These are phyloP conservation scores for Kingdonia uniflora DNA, from an alignment of 164 flowering plant genomes.

Conservation along the genomic window DNA sequence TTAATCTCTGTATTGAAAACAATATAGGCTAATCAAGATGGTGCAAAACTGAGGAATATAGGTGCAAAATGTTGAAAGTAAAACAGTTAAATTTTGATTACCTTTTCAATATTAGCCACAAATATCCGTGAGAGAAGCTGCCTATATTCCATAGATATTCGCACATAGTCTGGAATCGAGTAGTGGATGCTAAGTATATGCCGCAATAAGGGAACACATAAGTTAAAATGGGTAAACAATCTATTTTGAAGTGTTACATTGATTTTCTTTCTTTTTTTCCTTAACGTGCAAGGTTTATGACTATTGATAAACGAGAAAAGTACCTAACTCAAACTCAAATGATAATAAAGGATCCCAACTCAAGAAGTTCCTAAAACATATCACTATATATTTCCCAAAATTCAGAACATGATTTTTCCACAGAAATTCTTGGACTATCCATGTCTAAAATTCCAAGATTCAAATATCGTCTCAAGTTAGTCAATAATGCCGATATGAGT, in stretches of 20 bases:
- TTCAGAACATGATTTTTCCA: too few relatives aligned
- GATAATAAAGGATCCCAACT: too few relatives aligned
- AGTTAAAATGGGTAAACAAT: too few relatives aligned
- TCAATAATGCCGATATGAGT: not conserved
- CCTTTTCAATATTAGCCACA: slow-evolving; percentile 72
- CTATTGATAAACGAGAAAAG: too few relatives aligned
- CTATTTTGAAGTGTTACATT: too few relatives aligned
- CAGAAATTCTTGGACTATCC: too few relatives aligned
- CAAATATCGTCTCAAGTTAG: not conserved
- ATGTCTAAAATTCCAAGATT: too few relatives aligned
- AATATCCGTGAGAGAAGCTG: slow-evolving; percentile 68
- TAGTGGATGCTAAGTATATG: slow-evolving; percentile 67
- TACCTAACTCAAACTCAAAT: too few relatives aligned
- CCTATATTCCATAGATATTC: slow-evolving; percentile 55
- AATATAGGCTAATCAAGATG: slow-evolving; percentile 1
- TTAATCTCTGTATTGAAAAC: slow-evolving; percentile 53
- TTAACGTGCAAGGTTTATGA: too few relatives aligned
- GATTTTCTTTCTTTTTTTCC: too few relatives aligned
- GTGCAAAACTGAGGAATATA: not conserved
- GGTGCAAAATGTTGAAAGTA: not conserved
- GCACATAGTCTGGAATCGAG: slow-evolving; percentile 64
- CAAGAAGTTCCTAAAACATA: too few relatives aligned
- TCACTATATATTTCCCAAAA: too few relatives aligned
- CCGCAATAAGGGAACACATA: slow-evolving; percentile 24
- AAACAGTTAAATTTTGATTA: slow-evolving; percentile 10